Base-by-base conservation (phyloP, 2,329 filamentous ascomycete species). In the Volutella citrinella region DNA sequence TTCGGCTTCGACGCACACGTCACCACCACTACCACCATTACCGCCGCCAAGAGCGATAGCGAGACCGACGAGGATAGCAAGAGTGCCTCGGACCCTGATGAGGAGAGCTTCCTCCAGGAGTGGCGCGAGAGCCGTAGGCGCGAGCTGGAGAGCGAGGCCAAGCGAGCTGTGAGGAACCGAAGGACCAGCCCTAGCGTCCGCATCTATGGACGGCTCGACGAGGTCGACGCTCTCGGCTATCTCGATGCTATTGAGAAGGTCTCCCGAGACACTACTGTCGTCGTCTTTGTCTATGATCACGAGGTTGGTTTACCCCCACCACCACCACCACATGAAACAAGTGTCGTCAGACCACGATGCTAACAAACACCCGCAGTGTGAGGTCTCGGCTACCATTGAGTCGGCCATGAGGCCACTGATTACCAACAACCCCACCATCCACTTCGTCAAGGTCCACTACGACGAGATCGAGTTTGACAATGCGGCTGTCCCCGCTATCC, bases 191-290 rank as follows among this genome's bases (percentile, higher is more conserved):
- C 88, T 1, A 89, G 83, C 51, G 77, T 84, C 45, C 72, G 86
- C 46, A 72, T 83, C 38, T 97, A 85, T 57, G 93, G 93, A 15
- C 77, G 75, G 10, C 68, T 97, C 43, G 84, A 90, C 42, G 76
- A 80, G 39, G 93, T 97, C 2, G 90, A 97, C 68, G 91, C 88
- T 7, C 70, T 84, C 45, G 93, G 90, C 13, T 98, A 95, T 54
- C 75, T 98, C n/a, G 90, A 97, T 61, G 90, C 91, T 35, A 88
- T 97, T 49, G 93, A 98, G 66, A 93, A 88, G 64, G 87, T 91
- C 5, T 73, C 80, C 23, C 66, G 81, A 29, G 86, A 91, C 28
- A 91, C 87, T 0, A 76, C 85, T 5, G 90, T 97, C 3, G 84
- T 96, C 4, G 93, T 98, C 18, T 94, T 91, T 65, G 89, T 98